Evolutionary conservation across 1,139 yeast genomes (phyloP).

Genomic region (Candida buenavistaensis): DNA sequence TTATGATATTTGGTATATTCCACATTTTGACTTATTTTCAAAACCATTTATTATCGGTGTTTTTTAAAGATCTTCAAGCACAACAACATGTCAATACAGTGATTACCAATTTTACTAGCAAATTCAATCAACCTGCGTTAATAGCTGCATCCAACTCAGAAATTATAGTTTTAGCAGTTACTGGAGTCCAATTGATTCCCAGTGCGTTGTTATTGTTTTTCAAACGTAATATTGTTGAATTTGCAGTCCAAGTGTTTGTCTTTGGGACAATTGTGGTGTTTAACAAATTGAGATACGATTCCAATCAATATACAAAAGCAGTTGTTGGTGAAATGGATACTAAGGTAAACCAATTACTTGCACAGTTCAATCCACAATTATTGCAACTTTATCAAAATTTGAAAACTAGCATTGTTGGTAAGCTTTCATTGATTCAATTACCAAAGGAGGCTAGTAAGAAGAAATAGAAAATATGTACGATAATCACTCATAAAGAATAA

Average conservation of each 20-base stretch:
- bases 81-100: slow-evolving; percentile 23
- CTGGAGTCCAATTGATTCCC: slow-evolving; percentile 14
- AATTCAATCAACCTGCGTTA: slow-evolving; percentile 47
- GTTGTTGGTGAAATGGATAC: slow-evolving; percentile 42
- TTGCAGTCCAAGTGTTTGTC: slow-evolving; percentile 20
- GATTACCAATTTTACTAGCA: slow-evolving; percentile 37
- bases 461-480: not conserved
- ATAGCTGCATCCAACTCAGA: slow-evolving; percentile 50
- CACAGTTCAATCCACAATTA: slow-evolving; percentile 22
- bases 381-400: slow-evolving; percentile 7
- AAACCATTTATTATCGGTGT: slow-evolving; percentile 23
- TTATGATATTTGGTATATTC: slow-evolving; percentile 56
- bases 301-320: slow-evolving; percentile 41
- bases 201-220: slow-evolving; percentile 21
- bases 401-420: slow-evolving; percentile 1
- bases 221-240: slow-evolving; percentile 19
- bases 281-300: slow-evolving; percentile 45
- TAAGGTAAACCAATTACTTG: slow-evolving; percentile 26
- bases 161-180: slow-evolving; percentile 20
- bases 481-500: not conserved
- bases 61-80: slow-evolving; percentile 19
- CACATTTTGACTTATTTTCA: slow-evolving; percentile 56
- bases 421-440: slow-evolving; percentile 8
- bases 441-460: slow-evolving; percentile 11
- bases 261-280: slow-evolving; percentile 37